A percentile compares a stretch with the other conserved stretches of the same genome.
Evolutionary conservation across 768 basidiomycete species (phyloP).

Genomic region (Calocera cornea): DNA sequence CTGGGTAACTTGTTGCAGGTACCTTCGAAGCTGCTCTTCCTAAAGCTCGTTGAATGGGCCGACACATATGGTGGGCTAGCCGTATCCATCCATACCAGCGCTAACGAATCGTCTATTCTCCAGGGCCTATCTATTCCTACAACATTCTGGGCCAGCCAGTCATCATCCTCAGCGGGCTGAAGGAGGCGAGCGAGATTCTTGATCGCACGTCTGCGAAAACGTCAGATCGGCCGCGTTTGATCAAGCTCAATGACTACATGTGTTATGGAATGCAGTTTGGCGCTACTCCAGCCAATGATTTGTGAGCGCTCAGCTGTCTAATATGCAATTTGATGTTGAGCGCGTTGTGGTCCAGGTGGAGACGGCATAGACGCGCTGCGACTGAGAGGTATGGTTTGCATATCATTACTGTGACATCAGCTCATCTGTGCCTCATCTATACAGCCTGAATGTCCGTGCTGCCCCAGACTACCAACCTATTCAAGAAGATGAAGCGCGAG

Average conservation of each 20-base stretch:
- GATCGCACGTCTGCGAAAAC: background rate
- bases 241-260: background rate
- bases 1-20: constrained; percentile 44
- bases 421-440: background rate
- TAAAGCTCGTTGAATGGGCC: constrained; percentile 43
- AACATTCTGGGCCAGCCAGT: background rate
- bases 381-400: background rate
- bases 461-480: background rate
- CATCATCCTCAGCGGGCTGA: background rate
- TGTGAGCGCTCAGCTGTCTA: background rate
- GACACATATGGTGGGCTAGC: constrained; percentile 34
- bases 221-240: background rate
- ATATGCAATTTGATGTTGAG: background rate
- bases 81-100: background rate
- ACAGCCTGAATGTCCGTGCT: background rate
- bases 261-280: background rate
- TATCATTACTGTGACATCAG: background rate
- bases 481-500: background rate
- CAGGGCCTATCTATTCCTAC: background rate
- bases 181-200: background rate
- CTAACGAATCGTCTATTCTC: background rate
- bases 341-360: background rate
- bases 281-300: background rate
- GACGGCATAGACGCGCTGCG: background rate
- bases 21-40: constrained; percentile 38